Conservation (phyloP, 768 basidiomycete species). For the Boletellus emodensis region DNA sequence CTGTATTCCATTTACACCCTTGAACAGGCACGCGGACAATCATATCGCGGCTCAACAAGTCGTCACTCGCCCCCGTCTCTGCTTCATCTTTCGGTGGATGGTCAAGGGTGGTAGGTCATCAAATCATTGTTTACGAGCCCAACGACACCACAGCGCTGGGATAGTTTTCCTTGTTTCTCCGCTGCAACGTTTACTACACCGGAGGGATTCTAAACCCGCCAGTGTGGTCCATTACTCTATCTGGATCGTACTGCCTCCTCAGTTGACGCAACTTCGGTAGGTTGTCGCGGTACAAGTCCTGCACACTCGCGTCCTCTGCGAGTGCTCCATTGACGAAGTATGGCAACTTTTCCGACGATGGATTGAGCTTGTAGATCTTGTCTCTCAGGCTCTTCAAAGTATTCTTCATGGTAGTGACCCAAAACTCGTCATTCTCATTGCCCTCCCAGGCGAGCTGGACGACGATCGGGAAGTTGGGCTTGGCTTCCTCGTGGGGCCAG, state of each 20-base stretch:
- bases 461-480: slow-evolving; percentile 13
- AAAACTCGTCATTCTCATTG: slow-evolving; percentile 4
- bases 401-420: slow-evolving; percentile 9
- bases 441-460: slow-evolving; percentile 15
- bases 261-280: background rate
- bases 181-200: too few species aligned
- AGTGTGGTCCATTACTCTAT: slow-evolving; percentile 8
- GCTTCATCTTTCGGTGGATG: too few species aligned
- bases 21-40: too few species aligned
- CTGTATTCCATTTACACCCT: too few species aligned
- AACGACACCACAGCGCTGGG: too few species aligned
- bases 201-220: slow-evolving; percentile 18
- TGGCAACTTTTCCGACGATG: slow-evolving; percentile 1
- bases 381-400: background rate
- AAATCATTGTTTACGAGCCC: too few species aligned
- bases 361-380: background rate
- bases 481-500: slow-evolving; percentile 14
- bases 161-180: too few species aligned
- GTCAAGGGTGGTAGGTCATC: too few species aligned
- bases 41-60: too few species aligned
- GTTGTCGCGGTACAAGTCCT: slow-evolving; percentile 4
- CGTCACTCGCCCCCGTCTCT: too few species aligned
- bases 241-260: slow-evolving; percentile 11
- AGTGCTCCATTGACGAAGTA: slow-evolving; percentile 11
- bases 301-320: background rate